These are phyloP conservation scores for Suhomyces emberorum DNA, from an alignment of 805 yeast species.

Conservation along the genomic window DNA sequence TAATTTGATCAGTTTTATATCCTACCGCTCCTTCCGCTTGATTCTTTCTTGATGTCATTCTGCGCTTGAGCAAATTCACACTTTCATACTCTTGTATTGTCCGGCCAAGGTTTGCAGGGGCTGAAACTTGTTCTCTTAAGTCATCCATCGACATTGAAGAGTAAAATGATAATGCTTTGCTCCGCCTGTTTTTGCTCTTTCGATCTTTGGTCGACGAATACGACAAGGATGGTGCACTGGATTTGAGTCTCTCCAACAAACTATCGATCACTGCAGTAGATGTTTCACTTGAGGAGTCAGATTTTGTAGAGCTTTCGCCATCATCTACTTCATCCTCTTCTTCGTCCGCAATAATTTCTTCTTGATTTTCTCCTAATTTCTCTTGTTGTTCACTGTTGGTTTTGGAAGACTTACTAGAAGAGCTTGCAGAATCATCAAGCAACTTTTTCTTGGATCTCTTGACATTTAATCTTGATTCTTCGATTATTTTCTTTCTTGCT, in stretches of 20 bases:
- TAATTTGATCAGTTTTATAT: conserved; percentile 22
- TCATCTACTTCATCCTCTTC: conserved; percentile 11
- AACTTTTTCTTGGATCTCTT: conserved; percentile 3
- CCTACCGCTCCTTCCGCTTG: conserved; percentile 5
- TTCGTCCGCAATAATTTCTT: conserved; percentile 8
- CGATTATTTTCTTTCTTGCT: conserved; percentile 32
- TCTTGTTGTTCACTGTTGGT: conserved; percentile 7
- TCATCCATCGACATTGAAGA: conserved; percentile 26
- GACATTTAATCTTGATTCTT: conserved; percentile 17
- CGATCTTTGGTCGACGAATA: conserved; percentile 12
- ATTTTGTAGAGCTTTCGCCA: conserved; percentile 3
- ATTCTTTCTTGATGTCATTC: conserved; percentile 35
- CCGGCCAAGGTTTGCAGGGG: neutral
- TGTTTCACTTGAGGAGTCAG: conserved; percentile 4
- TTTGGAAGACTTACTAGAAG: neutral
- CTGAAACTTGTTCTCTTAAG: conserved; percentile 10
- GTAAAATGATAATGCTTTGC: conserved; percentile 34
- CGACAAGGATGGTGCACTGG: conserved; percentile 20
- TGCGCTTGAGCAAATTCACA: conserved; percentile 33
- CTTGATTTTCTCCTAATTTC: conserved; percentile 11
- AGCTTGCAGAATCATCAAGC: neutral
- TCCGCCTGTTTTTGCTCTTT: conserved; percentile 21
- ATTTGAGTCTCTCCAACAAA: conserved; percentile 29
- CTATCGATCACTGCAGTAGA: conserved; percentile 30
- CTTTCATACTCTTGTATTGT: conserved; percentile 31